Percentiles rank a stretch among this genome's conserved stretches.
These are phyloP conservation scores for Rosa persica DNA, from an alignment of 306 rosid species.

Conservation along the genomic window DNA sequence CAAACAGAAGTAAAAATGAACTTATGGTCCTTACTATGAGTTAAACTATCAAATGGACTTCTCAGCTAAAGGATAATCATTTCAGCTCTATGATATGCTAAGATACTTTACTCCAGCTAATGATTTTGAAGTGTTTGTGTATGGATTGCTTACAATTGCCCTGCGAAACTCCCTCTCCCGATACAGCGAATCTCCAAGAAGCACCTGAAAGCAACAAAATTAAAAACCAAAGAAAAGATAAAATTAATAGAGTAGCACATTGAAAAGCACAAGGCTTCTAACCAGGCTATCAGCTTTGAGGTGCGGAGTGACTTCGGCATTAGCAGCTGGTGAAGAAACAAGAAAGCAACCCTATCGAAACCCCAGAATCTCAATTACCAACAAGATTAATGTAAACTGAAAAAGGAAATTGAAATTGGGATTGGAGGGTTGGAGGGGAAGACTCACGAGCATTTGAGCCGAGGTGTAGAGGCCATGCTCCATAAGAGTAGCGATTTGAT, in stretches of 20 bases:
- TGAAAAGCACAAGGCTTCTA: conserved; percentile 12
- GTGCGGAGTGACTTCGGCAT: conserved; percentile 68
- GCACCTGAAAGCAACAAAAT: conserved; percentile 45
- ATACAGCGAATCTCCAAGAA: conserved; percentile 76
- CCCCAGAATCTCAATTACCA: not conserved
- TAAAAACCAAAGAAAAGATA: not conserved
- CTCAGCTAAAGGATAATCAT: not conserved
- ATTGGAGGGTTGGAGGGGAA: not conserved
- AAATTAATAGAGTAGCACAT: too few relatives aligned
- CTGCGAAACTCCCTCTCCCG: conserved; percentile 85
- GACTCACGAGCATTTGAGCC: conserved; percentile 88
- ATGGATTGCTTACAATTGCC: conserved; percentile 68
- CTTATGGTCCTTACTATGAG: not conserved
- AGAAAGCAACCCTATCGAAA: conserved; percentile 73
- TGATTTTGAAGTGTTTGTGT: not conserved
- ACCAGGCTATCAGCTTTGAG: conserved; percentile 94
- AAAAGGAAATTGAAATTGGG: conserved; percentile 1
- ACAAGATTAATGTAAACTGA: not conserved
- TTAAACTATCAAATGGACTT: not conserved
- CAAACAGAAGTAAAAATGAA: conserved; percentile 4
- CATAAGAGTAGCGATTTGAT: conserved; percentile 79
- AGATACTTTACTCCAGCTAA: too few relatives aligned
- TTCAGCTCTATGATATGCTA: not conserved
- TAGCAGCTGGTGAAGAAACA: conserved; percentile 89
- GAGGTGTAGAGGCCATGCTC: conserved; percentile 90